Percentiles rank a stretch among this genome's conserved stretches.
These are phyloP conservation scores for Cryptococcus maquisensis DNA, from an alignment of 1,284 basidiomycete genomes.

Conservation along the genomic window DNA sequence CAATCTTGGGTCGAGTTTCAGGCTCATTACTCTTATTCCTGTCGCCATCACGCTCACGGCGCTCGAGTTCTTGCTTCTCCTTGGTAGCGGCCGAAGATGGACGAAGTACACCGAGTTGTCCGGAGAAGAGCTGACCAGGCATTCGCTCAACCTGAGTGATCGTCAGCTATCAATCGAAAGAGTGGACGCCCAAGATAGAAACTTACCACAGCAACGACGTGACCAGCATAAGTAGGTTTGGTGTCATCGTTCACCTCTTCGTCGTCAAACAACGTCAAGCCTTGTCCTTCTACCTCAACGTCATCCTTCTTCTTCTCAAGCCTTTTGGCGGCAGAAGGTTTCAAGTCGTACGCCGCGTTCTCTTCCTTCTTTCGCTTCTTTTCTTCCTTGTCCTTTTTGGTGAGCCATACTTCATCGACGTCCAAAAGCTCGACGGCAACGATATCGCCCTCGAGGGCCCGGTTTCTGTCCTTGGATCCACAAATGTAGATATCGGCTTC, in stretches of 20 bases:
- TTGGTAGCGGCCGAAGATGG: slow-evolving; percentile 98
- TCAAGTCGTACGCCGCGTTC: slow-evolving; percentile 76
- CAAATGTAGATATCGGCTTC: slow-evolving; percentile 99
- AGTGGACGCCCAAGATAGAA: neutral
- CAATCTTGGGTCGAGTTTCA: slow-evolving; percentile 89
- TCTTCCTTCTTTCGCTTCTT: slow-evolving; percentile 99
- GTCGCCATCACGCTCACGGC: slow-evolving; percentile 91
- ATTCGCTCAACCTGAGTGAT: slow-evolving; percentile 70
- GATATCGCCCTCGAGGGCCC: slow-evolving; percentile 96
- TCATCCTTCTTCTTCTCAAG: slow-evolving; percentile 99
- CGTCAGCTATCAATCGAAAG: neutral
- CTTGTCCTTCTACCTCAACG: slow-evolving; percentile 98
- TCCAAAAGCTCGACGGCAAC: slow-evolving; percentile 98
- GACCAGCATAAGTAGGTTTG: slow-evolving; percentile 80
- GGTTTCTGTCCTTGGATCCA: slow-evolving; percentile 97
- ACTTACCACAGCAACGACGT: slow-evolving; percentile 83
- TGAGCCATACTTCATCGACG: slow-evolving; percentile 96
- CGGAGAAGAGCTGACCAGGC: slow-evolving; percentile 97
- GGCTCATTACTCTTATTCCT: slow-evolving; percentile 53
- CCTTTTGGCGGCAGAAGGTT: slow-evolving; percentile 70
- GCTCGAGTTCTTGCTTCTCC: slow-evolving; percentile 98
- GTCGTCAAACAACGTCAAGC: slow-evolving; percentile 91
- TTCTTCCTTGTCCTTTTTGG: slow-evolving; percentile 99
- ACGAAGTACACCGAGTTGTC: slow-evolving; percentile 88
- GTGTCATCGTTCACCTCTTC: slow-evolving; percentile 97